These are phyloP conservation scores for Encephalitozoon intestinalis DNA, from an alignment of 371 early-diverging fungal genomes.

Conservation along the genomic window DNA sequence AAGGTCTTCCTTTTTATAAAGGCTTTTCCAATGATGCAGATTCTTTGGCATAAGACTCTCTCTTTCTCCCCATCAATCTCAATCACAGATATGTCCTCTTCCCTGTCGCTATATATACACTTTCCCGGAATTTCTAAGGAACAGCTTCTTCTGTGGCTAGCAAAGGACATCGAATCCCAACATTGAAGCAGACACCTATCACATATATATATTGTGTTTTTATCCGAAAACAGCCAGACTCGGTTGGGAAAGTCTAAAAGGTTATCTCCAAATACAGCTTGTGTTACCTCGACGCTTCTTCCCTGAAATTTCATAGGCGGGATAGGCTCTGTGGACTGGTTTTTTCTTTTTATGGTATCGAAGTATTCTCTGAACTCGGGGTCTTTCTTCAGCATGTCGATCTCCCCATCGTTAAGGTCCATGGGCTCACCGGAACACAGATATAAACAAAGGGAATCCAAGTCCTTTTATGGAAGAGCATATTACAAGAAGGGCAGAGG, in stretches of 20 bases:
- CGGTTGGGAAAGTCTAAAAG: constrained; percentile 19
- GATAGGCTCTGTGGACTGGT: not conserved
- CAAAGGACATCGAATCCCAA: not conserved
- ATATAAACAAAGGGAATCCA: not conserved
- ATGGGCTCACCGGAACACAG: not conserved
- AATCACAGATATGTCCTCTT: constrained; percentile 21
- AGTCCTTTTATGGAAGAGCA: not conserved
- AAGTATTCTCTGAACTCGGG: not conserved
- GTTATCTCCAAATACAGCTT: constrained; percentile 18
- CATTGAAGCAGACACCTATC: constrained; percentile 36
- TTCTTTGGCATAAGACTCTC: constrained; percentile 38
- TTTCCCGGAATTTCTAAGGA: constrained; percentile 17
- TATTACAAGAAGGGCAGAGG: not conserved
- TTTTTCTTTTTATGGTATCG: not conserved
- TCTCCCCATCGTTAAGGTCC: not conserved
- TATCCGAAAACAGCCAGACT: constrained; percentile 36
- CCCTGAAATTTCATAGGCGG: not conserved
- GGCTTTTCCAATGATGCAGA: constrained; percentile 48
- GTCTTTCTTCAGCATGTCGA: not conserved
- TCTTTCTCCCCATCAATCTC: constrained; percentile 42
- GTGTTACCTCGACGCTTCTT: not conserved
- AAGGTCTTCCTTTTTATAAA: constrained; percentile 58
- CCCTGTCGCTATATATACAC: constrained; percentile 23
- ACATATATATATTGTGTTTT: constrained; percentile 34
- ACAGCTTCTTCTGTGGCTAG: constrained; percentile 48